phyloP scores from a whole-genome alignment of 352 stramenopile species.

The Elongisporangium senticosum region DNA sequence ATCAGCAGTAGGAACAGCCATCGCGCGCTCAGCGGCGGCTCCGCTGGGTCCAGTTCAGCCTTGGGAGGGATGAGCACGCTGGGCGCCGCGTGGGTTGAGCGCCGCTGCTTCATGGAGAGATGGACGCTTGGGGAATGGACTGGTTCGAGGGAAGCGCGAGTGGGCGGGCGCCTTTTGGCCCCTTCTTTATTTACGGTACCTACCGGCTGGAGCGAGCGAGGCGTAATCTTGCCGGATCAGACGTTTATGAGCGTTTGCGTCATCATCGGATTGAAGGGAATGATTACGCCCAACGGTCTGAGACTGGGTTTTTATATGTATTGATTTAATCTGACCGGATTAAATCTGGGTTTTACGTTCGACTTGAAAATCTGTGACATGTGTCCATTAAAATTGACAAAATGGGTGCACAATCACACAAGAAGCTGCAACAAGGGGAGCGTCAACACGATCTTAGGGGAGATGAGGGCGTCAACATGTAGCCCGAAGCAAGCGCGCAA shows the following conservation, averaged over 20 bases:
- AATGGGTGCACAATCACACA: background rate
- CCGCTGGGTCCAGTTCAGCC: background rate
- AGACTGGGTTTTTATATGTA: background rate
- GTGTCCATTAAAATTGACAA: background rate
- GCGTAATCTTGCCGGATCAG: background rate
- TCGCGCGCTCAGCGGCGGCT: conserved; percentile 31
- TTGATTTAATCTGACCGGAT: background rate
- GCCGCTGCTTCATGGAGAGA: background rate
- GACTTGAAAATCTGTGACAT: background rate
- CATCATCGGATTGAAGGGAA: background rate
- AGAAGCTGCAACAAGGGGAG: too few species aligned
- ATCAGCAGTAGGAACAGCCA: conserved; percentile 51
- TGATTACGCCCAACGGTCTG: background rate
- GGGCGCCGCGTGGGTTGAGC: background rate
- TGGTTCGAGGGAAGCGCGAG: background rate
- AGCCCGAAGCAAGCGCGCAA: too few species aligned
- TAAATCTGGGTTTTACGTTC: background rate
- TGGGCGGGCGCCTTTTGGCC: background rate
- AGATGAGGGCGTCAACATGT: background rate
- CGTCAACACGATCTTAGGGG: background rate
- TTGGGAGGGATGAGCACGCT: background rate
- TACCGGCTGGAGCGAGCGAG: too few species aligned
- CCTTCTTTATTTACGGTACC: background rate
- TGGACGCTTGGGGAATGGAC: background rate
- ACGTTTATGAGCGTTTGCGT: background rate